Percentiles rank a stretch among this genome's conserved stretches.
phyloP scores from a whole-genome alignment of 2,329 filamentous ascomycete species.

The Botrytis sinoallii region DNA sequence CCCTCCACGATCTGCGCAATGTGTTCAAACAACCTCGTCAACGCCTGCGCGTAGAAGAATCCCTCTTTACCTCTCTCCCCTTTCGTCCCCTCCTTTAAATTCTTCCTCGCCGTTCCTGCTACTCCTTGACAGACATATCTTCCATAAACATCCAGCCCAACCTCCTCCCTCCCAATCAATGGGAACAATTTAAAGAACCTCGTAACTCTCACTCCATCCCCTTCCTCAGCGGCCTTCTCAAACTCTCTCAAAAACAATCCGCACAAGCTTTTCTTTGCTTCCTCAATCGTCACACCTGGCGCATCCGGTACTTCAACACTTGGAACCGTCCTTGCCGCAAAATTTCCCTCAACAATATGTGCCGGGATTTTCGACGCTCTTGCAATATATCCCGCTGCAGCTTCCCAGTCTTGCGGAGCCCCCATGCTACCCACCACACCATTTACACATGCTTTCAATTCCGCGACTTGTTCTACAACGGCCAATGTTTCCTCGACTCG shows the following conservation, averaged over 20 bases:
- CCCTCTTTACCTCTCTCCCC: conserved; percentile 58
- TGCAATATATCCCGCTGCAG: conserved; percentile 83
- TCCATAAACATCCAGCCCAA: conserved; percentile 91
- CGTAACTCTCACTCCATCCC: conserved; percentile 86
- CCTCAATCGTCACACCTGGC: conserved; percentile 80
- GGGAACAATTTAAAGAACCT: conserved; percentile 98
- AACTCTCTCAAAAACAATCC: conserved; percentile 91
- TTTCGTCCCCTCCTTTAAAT: conserved; percentile 59
- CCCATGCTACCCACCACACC: conserved; percentile 96
- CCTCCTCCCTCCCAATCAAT: conserved; percentile 82
- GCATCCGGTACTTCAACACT: conserved; percentile 93
- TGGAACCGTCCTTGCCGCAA: conserved; percentile 89
- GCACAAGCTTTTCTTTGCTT: conserved; percentile 85
- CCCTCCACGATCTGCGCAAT: conserved; percentile 95
- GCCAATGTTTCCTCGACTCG: conserved; percentile 85
- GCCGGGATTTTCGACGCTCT: conserved; percentile 78
- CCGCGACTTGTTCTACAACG: conserved; percentile 93
- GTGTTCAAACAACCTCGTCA: conserved; percentile 94
- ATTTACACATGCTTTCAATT: conserved; percentile 94
- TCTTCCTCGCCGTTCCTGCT: conserved; percentile 75
- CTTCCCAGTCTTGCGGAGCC: conserved; percentile 97
- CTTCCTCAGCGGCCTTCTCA: conserved; percentile 81
- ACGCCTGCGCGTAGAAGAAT: conserved; percentile 85
- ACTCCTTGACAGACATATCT: conserved; percentile 95
- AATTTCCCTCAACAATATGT: conserved; percentile 76